Conservation (phyloP, 176 grass and related monocot species). For the Oryza glaberrima region DNA sequence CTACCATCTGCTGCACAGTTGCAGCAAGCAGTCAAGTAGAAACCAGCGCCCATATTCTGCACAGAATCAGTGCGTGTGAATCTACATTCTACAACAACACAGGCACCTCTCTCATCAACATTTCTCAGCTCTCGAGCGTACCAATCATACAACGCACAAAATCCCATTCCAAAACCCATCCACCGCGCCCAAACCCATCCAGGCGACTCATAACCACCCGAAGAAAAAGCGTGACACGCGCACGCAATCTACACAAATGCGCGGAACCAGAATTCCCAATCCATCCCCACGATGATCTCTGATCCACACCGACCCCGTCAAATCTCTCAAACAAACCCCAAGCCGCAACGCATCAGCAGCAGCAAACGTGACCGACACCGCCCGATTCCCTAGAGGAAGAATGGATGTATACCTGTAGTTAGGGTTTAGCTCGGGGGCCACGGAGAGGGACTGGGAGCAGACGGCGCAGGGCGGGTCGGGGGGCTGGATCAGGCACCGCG, state of each 20-base stretch:
- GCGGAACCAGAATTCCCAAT: not conserved
- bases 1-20: too few species aligned
- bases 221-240: not conserved
- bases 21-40: not conserved
- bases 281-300: not conserved
- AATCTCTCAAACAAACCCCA: not conserved
- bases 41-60: not conserved
- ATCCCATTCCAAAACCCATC: not conserved
- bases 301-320: conserved; percentile 26
- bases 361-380: not conserved
- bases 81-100: not conserved
- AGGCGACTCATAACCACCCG: not conserved
- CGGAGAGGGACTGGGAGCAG: conserved; percentile 81
- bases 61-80: not conserved
- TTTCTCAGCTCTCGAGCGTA: conserved; percentile 15
- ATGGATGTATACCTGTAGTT: conserved; percentile 71
- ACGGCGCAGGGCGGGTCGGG: conserved; percentile 84
- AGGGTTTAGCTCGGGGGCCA: conserved; percentile 80
- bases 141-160: not conserved
- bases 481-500: conserved; percentile 90
- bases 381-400: not conserved
- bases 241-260: not conserved
- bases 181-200: not conserved
- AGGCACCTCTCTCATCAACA: not conserved
- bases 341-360: not conserved